These are phyloP conservation scores for Yamadazyma laniorum DNA, from an alignment of 805 yeast genomes.

Conservation along the genomic window DNA sequence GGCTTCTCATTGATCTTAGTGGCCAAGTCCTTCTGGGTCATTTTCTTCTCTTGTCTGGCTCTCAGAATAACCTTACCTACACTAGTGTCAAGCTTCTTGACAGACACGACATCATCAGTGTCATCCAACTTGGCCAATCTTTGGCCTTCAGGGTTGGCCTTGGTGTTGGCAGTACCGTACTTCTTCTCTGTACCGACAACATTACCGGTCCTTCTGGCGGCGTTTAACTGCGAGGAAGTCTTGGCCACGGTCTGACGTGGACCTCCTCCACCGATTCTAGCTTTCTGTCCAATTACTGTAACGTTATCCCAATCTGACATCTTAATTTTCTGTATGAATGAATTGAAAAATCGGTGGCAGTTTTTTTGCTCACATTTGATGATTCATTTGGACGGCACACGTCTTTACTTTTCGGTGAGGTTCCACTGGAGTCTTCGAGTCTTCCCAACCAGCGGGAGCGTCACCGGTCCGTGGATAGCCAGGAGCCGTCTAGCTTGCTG, in stretches of 20 bases:
- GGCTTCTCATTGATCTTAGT: slow-evolving; percentile 96
- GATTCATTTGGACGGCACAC: not conserved
- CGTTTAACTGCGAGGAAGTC: slow-evolving; percentile 75
- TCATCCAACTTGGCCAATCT: slow-evolving; percentile 90
- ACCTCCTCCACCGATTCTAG: slow-evolving; percentile 84
- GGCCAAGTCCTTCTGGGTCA: slow-evolving; percentile 96
- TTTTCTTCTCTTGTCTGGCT: slow-evolving; percentile 82
- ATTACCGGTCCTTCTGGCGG: slow-evolving; percentile 89
- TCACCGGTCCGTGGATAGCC: too few relatives aligned
- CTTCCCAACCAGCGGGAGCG: not conserved
- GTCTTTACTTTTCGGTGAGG: too few relatives aligned
- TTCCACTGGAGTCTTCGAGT: too few relatives aligned
- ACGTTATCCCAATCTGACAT: slow-evolving; percentile 88
- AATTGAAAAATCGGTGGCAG: not conserved
- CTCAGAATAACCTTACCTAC: slow-evolving; percentile 87
- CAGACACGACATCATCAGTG: slow-evolving; percentile 89
- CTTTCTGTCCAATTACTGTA: slow-evolving; percentile 85
- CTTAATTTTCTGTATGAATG: slow-evolving; percentile 1
- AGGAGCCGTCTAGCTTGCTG: too few relatives aligned
- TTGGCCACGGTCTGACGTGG: slow-evolving; percentile 85
- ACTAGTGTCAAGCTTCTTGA: slow-evolving; percentile 75
- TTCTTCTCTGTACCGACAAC: slow-evolving; percentile 93
- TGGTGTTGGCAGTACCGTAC: slow-evolving; percentile 62
- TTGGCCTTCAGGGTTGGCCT: slow-evolving; percentile 86
- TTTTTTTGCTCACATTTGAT: not conserved